phyloP scores from a whole-genome alignment of 148 eudicot genomes.

The Spergularia bocconei region DNA sequence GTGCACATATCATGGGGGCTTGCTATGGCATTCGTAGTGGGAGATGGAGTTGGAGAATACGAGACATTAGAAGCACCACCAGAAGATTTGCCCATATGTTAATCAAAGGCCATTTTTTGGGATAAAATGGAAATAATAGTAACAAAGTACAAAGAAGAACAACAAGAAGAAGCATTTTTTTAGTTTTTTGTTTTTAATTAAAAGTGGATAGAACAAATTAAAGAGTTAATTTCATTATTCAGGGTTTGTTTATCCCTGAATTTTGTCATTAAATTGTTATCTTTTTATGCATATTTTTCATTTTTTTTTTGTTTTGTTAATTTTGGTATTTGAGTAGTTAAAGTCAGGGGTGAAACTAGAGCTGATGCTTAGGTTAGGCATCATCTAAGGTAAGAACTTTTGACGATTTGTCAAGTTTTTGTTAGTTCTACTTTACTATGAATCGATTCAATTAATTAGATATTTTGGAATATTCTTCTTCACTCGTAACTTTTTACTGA shows the following conservation, averaged over 20 bases:
- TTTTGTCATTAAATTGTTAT: slow-evolving; percentile 12
- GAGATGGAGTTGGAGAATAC: slow-evolving; percentile 57
- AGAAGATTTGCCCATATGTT: slow-evolving; percentile 57
- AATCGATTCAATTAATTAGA: slow-evolving; percentile 15
- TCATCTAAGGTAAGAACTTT: slow-evolving; percentile 11
- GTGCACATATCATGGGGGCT: slow-evolving; percentile 79
- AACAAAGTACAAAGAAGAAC: slow-evolving; percentile 18
- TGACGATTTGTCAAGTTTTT: slow-evolving; percentile 21
- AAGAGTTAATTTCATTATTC: slow-evolving; percentile 6
- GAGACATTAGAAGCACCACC: slow-evolving; percentile 59
- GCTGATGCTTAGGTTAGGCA: slow-evolving; percentile 8
- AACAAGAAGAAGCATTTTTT: not conserved
- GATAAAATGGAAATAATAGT: slow-evolving; percentile 11
- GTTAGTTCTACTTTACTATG: slow-evolving; percentile 16
- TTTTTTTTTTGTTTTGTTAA: not conserved
- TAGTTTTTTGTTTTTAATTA: not conserved
- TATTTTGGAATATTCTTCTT: slow-evolving; percentile 16
- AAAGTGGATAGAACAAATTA: slow-evolving; percentile 8
- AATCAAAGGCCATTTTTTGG: slow-evolving; percentile 3
- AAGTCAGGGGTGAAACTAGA: slow-evolving; percentile 19
- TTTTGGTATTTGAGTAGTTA: not conserved
- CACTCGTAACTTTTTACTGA: not conserved
- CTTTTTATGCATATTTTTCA: not conserved
- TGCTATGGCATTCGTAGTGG: slow-evolving; percentile 72
- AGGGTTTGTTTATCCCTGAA: slow-evolving; percentile 4